phyloP scores from a whole-genome alignment of 495 filamentous ascomycete genomes.

The Aspergillus leporis region DNA sequence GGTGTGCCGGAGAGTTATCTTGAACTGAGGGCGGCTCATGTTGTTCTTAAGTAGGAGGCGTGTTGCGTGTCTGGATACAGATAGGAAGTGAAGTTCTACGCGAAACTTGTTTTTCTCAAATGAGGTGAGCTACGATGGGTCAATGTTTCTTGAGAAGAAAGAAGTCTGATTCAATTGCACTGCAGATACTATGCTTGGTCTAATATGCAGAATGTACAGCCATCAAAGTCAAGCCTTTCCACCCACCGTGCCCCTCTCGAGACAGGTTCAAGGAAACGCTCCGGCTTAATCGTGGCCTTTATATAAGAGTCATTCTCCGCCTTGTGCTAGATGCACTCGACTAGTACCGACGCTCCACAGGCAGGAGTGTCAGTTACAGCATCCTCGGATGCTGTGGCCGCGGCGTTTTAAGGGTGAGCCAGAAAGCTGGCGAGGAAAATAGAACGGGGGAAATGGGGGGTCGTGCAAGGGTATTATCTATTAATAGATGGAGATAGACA shows the following conservation, averaged over 20 bases:
- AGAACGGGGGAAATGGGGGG: not conserved
- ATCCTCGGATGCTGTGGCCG: conserved; percentile 53
- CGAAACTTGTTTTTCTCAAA: not conserved
- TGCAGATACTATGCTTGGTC: conserved; percentile 5
- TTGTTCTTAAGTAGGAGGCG: conserved; percentile 73
- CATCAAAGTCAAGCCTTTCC: conserved; percentile 92
- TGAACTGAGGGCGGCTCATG: conserved; percentile 86
- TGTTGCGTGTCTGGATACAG: not conserved
- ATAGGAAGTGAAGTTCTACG: conserved; percentile 4
- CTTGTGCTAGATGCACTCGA: conserved; percentile 47
- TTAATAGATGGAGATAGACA: not conserved
- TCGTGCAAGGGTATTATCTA: not conserved
- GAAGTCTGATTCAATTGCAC: not conserved
- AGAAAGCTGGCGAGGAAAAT: not conserved
- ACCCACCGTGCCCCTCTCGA: conserved; percentile 77
- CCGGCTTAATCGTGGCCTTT: conserved; percentile 93
- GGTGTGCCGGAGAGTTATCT: conserved; percentile 83
- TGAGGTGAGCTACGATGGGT: not conserved
- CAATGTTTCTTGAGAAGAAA: not conserved
- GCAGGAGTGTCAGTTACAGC: conserved; percentile 56
- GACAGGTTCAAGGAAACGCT: conserved; percentile 76
- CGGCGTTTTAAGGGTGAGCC: conserved; percentile 39
- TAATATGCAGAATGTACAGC: conserved; percentile 47
- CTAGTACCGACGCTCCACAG: conserved; percentile 54
- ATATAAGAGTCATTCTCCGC: conserved; percentile 50